Conservation (phyloP, 1,284 basidiomycete genomes). For the Microbotryum silenes-acaulis region DNA sequence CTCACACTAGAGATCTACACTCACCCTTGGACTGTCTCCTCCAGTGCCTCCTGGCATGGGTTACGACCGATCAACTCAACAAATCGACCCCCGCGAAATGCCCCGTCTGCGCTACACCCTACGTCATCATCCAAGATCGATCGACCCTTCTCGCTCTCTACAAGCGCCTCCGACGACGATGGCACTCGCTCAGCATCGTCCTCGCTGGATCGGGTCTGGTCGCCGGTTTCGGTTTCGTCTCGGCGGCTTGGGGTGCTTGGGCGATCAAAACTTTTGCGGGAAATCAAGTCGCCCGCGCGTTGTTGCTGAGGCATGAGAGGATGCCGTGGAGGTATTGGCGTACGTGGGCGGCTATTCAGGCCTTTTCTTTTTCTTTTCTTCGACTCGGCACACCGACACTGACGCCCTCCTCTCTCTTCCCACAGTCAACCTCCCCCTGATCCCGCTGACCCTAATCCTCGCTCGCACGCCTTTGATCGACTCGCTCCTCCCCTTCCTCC, state of each 20-base stretch:
- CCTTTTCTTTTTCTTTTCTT: not conserved
- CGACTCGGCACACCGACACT: conserved; percentile 48
- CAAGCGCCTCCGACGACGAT: conserved; percentile 47
- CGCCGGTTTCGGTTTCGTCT: conserved; percentile 54
- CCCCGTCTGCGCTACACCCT: conserved; percentile 61
- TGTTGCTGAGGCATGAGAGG: conserved; percentile 56
- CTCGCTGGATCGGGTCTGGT: not conserved
- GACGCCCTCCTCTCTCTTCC: not conserved
- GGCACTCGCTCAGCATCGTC: conserved; percentile 36
- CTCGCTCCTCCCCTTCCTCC: conserved; percentile 35
- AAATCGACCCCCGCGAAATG: conserved; percentile 46
- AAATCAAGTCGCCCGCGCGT: conserved; percentile 52
- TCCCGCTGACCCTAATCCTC: conserved; percentile 54
- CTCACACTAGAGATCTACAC: conserved; percentile 54
- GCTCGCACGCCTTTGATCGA: conserved; percentile 42
- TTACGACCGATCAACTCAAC: conserved; percentile 7
- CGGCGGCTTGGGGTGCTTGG: conserved; percentile 61
- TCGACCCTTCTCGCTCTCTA: conserved; percentile 50
- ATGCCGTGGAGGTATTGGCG: conserved; percentile 48
- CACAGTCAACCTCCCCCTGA: conserved; percentile 54
- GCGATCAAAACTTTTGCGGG: conserved; percentile 57
- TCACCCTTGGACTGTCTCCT: conserved; percentile 57
- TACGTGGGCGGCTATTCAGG: conserved; percentile 4
- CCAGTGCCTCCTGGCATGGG: conserved; percentile 34
- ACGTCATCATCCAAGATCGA: conserved; percentile 58